Base-by-base conservation (phyloP, 2,329 filamentous ascomycete genomes). In the Penicillium hesseltinei region DNA sequence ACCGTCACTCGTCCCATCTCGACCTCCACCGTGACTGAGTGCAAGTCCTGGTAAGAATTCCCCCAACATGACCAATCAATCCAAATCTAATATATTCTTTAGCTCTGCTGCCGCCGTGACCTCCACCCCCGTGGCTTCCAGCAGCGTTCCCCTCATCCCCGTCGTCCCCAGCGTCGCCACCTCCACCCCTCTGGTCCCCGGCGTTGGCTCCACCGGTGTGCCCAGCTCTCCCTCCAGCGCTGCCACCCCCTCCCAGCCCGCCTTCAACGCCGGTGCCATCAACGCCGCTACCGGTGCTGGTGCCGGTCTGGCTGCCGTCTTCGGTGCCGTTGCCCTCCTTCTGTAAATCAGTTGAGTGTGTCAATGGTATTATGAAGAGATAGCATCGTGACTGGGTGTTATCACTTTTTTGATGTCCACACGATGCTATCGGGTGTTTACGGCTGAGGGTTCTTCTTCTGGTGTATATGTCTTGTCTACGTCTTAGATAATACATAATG, bases 1-100 rank as follows among this genome's bases (percentile, higher is more conserved):
- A 90, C 81, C 47, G 78, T 85, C 65, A 81, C 80, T 51, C 75
- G 79, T 69, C 78, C 84, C 59, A 73, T 82, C 65, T 66, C 72
- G 63, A 81, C 80, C 54, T 72, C 85, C 62, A 84, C 81, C 66
- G 79, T 87, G 63, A 74, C 73, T 63, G 67, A 72, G 67, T 77
- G 75, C 70, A 69, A 70, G 68, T 62, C 72, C 66, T 76, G 76
- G 75, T 77, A 73, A 66, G 71, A 52, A 51, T 39, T 13, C 38
- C 17, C 39, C 29, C 21, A 48, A 39, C 17, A 11, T 3, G 15
- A 27, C 35, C 17, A 11, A 51, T 36, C 27, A 36, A 48, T 42
- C 13, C 33, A 45, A 45, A 39, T 50, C 62, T 54, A 50, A 61
- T 61, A 36, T 31, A n/a, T 27, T 25, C 27, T 38, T 25, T 47